A percentile compares a stretch with the other conserved stretches of the same genome.
These are phyloP conservation scores for Lasiosphaeria hispida DNA, from an alignment of 495 filamentous ascomycete genomes.

Conservation along the genomic window DNA sequence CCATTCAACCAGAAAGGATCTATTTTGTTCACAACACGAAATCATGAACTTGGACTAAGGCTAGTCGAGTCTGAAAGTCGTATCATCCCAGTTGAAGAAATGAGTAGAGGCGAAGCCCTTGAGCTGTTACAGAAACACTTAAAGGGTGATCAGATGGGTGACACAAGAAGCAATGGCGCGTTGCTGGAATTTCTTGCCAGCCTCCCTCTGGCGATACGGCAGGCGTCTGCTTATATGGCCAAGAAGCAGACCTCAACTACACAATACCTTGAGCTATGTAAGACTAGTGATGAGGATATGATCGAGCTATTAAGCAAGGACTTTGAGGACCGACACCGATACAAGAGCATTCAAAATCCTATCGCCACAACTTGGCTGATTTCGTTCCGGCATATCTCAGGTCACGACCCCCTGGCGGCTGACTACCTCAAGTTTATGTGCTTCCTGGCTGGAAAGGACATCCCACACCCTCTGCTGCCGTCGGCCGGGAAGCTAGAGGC, in stretches of 20 bases:
- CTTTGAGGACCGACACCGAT: slow-evolving; percentile 22
- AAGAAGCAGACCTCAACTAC: slow-evolving; percentile 27
- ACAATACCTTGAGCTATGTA: slow-evolving; percentile 32
- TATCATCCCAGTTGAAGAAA: slow-evolving; percentile 26
- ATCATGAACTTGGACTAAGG: slow-evolving; percentile 24
- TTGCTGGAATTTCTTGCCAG: slow-evolving; percentile 38
- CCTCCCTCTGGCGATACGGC: slow-evolving; percentile 47
- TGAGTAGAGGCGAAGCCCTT: slow-evolving; percentile 29
- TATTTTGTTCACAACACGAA: slow-evolving; percentile 43
- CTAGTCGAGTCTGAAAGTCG: slow-evolving; percentile 15
- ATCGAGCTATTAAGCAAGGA: slow-evolving; percentile 24
- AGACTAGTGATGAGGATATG: slow-evolving; percentile 16
- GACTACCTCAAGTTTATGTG: slow-evolving; percentile 42
- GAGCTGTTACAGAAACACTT: slow-evolving; percentile 16
- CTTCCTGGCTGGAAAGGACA: slow-evolving; percentile 39
- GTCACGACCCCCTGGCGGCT: slow-evolving; percentile 34
- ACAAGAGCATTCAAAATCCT: slow-evolving; percentile 29
- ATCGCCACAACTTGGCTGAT: slow-evolving; percentile 37
- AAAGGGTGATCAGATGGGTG: slow-evolving; percentile 13
- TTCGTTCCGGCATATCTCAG: slow-evolving; percentile 39
- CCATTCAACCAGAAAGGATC: slow-evolving; percentile 37
- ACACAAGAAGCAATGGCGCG: slow-evolving; percentile 2
- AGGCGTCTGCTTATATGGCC: slow-evolving; percentile 48
- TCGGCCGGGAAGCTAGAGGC: slow-evolving; percentile 14
- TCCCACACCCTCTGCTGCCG: slow-evolving; percentile 34